These are phyloP conservation scores for Sedum album DNA, from an alignment of 164 flowering plant genomes.

Conservation along the genomic window DNA sequence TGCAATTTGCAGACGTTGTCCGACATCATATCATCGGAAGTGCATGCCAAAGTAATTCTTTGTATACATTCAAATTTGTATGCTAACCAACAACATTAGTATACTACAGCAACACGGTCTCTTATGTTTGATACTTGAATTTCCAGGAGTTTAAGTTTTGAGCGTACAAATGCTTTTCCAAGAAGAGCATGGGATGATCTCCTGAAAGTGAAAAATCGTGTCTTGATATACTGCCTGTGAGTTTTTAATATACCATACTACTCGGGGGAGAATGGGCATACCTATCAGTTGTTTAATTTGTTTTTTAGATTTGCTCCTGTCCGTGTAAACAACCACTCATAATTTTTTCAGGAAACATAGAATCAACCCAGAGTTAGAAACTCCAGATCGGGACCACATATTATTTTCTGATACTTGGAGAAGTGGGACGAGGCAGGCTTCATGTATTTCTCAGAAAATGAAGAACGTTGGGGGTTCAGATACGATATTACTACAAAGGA, in stretches of 20 bases:
- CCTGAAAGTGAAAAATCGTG: constrained; percentile 45
- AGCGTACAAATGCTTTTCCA: constrained; percentile 11
- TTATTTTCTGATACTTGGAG: constrained; percentile 29
- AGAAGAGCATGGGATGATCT: constrained; percentile 65
- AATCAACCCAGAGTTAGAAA: constrained; percentile 31
- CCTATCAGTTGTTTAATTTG: not conserved
- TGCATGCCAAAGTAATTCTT: constrained; percentile 59
- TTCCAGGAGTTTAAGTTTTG: constrained; percentile 8
- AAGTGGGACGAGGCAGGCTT: constrained; percentile 16
- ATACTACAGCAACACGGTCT: not conserved
- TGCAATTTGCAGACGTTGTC: constrained; percentile 74
- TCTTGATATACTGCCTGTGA: constrained; percentile 68
- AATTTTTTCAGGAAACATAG: constrained; percentile 44
- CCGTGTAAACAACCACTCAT: not conserved
- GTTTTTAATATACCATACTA: constrained; percentile 12
- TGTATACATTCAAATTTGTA: not conserved
- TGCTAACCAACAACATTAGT: not conserved
- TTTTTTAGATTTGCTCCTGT: not conserved
- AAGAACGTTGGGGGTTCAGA: constrained; percentile 5
- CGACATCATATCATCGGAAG: constrained; percentile 63
- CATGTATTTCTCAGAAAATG: constrained; percentile 11
- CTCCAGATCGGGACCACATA: constrained; percentile 56
- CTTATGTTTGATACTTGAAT: not conserved
- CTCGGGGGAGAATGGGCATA: not conserved
- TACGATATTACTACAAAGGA: not conserved